Conservation (phyloP, 345 rosid species). For the Raphanus sativus region DNA sequence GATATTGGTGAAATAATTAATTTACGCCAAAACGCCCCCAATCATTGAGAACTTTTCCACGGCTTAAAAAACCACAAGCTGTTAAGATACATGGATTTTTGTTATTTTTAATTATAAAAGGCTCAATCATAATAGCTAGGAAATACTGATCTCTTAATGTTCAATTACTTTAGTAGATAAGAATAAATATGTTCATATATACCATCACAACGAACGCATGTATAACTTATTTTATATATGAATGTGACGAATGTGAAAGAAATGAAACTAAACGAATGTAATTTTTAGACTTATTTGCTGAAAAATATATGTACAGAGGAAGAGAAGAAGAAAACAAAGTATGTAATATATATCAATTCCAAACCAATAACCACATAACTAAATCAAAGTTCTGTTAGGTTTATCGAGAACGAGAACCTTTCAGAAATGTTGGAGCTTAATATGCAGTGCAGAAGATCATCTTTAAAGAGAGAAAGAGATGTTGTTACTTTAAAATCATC, state of each 20-base stretch:
- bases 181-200: slow-evolving; percentile 3
- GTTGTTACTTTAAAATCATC: slow-evolving; percentile 29
- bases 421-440: slow-evolving; percentile 10
- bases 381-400: neutral
- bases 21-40: slow-evolving; percentile 14
- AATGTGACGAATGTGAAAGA: neutral
- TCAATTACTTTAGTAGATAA: neutral
- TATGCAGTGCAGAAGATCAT: slow-evolving; percentile 1
- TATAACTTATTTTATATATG: neutral
- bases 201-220: neutral
- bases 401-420: neutral
- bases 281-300: neutral
- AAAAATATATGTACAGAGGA: neutral
- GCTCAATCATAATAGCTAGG: neutral
- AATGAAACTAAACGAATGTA: neutral
- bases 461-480: slow-evolving; percentile 23
- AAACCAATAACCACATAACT: slow-evolving; percentile 6
- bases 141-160: neutral
- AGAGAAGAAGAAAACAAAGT: neutral
- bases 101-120: neutral
- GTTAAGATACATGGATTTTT: neutral
- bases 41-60: slow-evolving; percentile 28
- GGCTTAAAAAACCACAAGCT: slow-evolving; percentile 10
- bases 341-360: neutral
- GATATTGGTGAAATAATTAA: neutral